Base-by-base conservation (phyloP, 2,329 filamentous ascomycete genomes). In the Ascochyta clinopodiicola region DNA sequence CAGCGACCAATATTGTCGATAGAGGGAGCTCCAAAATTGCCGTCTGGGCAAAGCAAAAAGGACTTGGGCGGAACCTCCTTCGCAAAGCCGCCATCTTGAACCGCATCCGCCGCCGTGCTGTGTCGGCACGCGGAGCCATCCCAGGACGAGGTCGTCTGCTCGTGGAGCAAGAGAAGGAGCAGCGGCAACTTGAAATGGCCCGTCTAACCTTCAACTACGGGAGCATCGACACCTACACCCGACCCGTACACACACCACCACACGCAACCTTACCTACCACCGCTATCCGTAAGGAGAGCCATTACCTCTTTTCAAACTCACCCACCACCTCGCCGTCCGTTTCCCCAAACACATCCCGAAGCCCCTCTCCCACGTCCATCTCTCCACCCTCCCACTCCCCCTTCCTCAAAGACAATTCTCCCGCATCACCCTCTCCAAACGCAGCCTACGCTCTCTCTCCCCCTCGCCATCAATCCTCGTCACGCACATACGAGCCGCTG, bases 71-170 rank as follows among this genome's bases (percentile, higher is more conserved):
- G 12, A 81, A 83, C n/a, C 76, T 85, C 24, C 77, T 90, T 13
- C 79, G 87, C 22, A 86, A 88, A 44, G 86, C 84, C 19, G 88
- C 87, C 6, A 84, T 89, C 52, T 79, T 89, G 70, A 91, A 91
- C 64, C 75, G 83, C 9, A 78, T 87, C 8, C 77, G 85, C 17
- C 76, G 79, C 53, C 77, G 80, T 52, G 61, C 60, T 15, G 53
- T 68, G 4, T 34, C 54, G 22, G 51, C 67, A n/a, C 60, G 61
- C 40, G 61, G 66, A 39, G 59, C 57, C 4, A 59, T 66, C 8
- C 59, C 55, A 4, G 60, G 61, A 4, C 37, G 61, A 34, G 63
- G 61, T 24, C 59, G 57, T 7, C 49, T 63, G 31, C 53, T 69
- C 31, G 60, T 71, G 8, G 67, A 70, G 45, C 67, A 72, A 56